phyloP scores from a whole-genome alignment of 2,329 filamentous ascomycete genomes.

The Aspergillus thermomutatus region DNA sequence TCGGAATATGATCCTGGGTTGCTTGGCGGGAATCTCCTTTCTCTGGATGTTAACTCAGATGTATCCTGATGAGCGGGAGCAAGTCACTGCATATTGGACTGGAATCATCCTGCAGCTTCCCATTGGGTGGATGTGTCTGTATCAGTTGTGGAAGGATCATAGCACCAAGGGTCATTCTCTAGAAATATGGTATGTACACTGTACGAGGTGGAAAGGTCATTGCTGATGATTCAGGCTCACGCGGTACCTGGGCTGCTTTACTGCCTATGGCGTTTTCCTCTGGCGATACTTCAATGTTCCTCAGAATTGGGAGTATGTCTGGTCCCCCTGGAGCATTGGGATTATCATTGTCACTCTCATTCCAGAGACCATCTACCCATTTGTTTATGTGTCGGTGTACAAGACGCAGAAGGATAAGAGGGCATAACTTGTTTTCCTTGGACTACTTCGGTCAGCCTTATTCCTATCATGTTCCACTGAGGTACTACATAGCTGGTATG shows the following conservation, averaged over 20 bases:
- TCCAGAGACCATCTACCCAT: slow-evolving; percentile 19
- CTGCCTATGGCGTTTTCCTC: slow-evolving; percentile 19
- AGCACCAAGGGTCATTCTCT: slow-evolving; percentile 14
- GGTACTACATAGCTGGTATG: neutral
- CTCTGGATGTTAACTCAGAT: slow-evolving; percentile 2
- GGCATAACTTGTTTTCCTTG: neutral
- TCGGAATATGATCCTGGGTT: slow-evolving; percentile 10
- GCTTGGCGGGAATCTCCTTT: slow-evolving; percentile 1
- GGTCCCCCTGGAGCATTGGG: slow-evolving; percentile 15
- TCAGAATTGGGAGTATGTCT: slow-evolving; percentile 20
- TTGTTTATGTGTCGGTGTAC: slow-evolving; percentile 12
- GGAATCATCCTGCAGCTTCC: slow-evolving; percentile 18
- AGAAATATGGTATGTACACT: slow-evolving; percentile 15
- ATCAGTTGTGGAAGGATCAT: slow-evolving; percentile 9
- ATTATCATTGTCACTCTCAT: slow-evolving; percentile 17
- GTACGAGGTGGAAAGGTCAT: no score
- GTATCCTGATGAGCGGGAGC: slow-evolving; percentile 19
- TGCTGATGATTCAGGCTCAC: slow-evolving; percentile 12
- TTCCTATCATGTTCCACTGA: no score
- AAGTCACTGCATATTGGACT: slow-evolving; percentile 21
- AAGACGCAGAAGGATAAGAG: slow-evolving; percentile 8
- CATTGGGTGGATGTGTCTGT: slow-evolving; percentile 16
- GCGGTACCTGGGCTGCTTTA: slow-evolving; percentile 17
- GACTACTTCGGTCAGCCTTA: neutral
- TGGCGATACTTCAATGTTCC: slow-evolving; percentile 20